Evolutionary conservation across 2,329 filamentous ascomycete species (phyloP), one percentile per base, ranked within the genome.

Genomic region (Aspergillus brasiliensis): DNA sequence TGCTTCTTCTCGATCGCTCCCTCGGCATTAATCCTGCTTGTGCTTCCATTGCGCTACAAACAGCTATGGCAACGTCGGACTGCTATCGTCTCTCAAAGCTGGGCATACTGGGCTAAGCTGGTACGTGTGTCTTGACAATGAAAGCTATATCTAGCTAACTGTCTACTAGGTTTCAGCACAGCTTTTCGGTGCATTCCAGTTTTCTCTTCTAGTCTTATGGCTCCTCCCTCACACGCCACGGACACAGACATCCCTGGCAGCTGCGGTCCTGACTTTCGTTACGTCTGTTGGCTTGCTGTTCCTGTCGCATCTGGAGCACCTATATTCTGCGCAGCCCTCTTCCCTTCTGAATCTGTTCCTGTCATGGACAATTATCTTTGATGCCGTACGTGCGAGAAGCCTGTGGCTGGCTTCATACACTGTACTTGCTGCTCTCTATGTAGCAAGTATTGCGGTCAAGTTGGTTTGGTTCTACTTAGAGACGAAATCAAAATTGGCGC

Each of bases 291-390:
- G 47, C 6, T 46, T 59, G 8, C 37, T 54, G 15, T 46, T 59
- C 5, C 23, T 59, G 19, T 59, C 57, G 5, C 53, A 59, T 13
- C 13, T 55, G 44, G 57, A 59, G 19, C 57, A 59, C 42, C 21
- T 48, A 13, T 54, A 48, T 34, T 56, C 44, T 6, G 28, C 52
- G 13, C 52, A 48, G 11, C 57, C 57, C 5, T 49, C 57, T 13
- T 51, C 44, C 3, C 3, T 59, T n/a, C 44, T 59, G 5, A 54
- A 59, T 6, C 10, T 59, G 5, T 55, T 38, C 15, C 23, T 59
- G 3, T 40, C 53, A 6, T 13, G 51, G n/a, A 51, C 52, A 13
- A 25, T 59, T 13, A 11, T 54, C 13, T 55, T 55, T 10, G 57
- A 59, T 31, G 17, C 27, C 11, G 27, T 54, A 4, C 44, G 57